Evolutionary conservation across 2,329 filamentous ascomycete species (phyloP), one percentile per base, ranked within the genome.

Genomic region (Colletotrichum chrysophilum): DNA sequence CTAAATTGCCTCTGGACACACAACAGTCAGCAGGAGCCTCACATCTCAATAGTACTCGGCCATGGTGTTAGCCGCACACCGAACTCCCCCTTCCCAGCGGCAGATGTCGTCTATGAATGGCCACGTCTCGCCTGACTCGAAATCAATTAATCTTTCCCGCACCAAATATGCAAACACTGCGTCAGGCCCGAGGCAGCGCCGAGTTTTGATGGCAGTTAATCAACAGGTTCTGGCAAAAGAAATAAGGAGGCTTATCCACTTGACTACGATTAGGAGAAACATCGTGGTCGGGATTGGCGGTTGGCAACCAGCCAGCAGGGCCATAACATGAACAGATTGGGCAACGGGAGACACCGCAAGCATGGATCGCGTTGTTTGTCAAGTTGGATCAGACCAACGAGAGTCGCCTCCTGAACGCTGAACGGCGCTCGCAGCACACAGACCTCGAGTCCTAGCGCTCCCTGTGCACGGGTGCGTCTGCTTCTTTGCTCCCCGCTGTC

Each of bases 111-210:
- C 32, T 12, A n/a, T 26, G 18, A 58, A 32, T 62, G 56, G 21
- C 18, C 38, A 12, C 16, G 30, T 56, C 55, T 72, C 32, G 38
- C 55, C 52, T 74, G 67, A 71, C 72, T 74, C 67, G 70, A 66
- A 32, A 24, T 18, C 30, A 28, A 74, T 74, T 30, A 36, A 65
- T 60, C 26, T 60, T 61, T 36, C 48, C 60, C 24, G 60, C 30
- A 52, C 60, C 30, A 74, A 58, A 71, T 66, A 66, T 61, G 71
- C 60, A 60, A 55, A 38, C 38, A 61, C 26, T 68, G 66, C 66
- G 52, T 43, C 66, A 68, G 48, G 52, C 32, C 66, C 66, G 52
- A 58, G 52, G 66, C 66, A 60, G 26, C 30, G 66, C 66, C 66
- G 66, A 55, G 32, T 68, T 58, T 38, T 68, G 66, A 58, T 26